Evolutionary conservation across 148 eudicot species (phyloP).

Genomic region (Chenopodium suecicum): DNA sequence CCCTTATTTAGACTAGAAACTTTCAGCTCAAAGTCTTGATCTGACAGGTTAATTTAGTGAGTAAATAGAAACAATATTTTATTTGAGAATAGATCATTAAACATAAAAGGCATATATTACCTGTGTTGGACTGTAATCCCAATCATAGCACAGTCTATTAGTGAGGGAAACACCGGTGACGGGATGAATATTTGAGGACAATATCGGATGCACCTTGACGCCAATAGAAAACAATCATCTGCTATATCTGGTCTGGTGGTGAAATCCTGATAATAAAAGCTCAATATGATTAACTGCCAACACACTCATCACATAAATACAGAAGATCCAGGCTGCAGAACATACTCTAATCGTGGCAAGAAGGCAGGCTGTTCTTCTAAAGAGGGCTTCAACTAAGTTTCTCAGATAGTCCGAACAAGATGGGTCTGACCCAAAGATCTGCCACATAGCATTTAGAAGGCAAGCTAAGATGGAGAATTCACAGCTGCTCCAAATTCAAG

Average conservation of each 20-base stretch:
- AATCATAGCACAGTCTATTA: conserved; percentile 81
- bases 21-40: not conserved
- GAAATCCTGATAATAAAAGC: conserved; percentile 65
- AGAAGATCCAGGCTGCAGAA: conserved; percentile 4
- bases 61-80: not conserved
- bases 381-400: conserved; percentile 82
- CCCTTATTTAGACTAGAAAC: not conserved
- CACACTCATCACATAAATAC: not conserved
- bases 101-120: conserved; percentile 31
- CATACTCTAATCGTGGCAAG: conserved; percentile 72
- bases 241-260: conserved; percentile 91
- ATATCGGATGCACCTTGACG: conserved; percentile 95
- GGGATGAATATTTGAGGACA: conserved; percentile 91
- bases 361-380: conserved; percentile 77
- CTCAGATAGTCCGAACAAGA: conserved; percentile 84
- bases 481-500: conserved; percentile 11
- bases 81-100: not conserved
- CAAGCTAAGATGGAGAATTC: conserved; percentile 5
- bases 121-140: conserved; percentile 99
- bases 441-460: conserved; percentile 32
- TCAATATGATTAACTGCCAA: conserved; percentile 16
- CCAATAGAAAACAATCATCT: conserved; percentile 96
- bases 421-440: conserved; percentile 96
- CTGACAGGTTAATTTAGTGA: not conserved
- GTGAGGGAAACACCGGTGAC: conserved; percentile 65